Evolutionary conservation across 768 basidiomycete species (phyloP).

Genomic region (Leccinum boreale): DNA sequence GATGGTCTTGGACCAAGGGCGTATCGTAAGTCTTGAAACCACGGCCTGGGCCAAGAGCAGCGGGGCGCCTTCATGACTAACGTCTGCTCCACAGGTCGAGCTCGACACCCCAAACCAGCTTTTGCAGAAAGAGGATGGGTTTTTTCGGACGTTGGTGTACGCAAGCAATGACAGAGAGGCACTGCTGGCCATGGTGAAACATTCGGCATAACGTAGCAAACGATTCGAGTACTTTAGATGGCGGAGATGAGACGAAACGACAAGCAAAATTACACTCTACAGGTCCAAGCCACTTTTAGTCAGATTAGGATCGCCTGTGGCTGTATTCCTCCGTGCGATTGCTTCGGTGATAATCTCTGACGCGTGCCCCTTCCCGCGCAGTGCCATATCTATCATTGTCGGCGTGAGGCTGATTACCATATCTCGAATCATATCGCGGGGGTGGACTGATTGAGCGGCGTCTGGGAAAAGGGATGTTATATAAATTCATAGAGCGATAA

Average conservation of each 20-base stretch:
- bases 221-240: slow-evolving; percentile 8
- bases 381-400: slow-evolving; percentile 50
- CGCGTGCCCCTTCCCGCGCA: slow-evolving; percentile 29
- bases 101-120: slow-evolving; percentile 6
- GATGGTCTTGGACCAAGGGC: slow-evolving; percentile 12
- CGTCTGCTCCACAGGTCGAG: not conserved
- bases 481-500: not conserved
- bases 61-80: not conserved
- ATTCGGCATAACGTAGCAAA: slow-evolving; percentile 3
- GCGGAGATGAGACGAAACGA: not conserved
- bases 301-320: slow-evolving; percentile 26
- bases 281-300: slow-evolving; percentile 5
- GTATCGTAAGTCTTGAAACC: not conserved
- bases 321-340: slow-evolving; percentile 30
- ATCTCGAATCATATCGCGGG: slow-evolving; percentile 50
- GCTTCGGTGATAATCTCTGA: slow-evolving; percentile 41
- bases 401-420: slow-evolving; percentile 41
- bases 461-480: slow-evolving; percentile 30
- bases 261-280: slow-evolving; percentile 8
- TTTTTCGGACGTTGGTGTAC: slow-evolving; percentile 3
- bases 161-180: slow-evolving; percentile 5
- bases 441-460: slow-evolving; percentile 73
- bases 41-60: not conserved
- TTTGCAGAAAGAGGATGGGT: not conserved
- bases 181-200: slow-evolving; percentile 1